Evolutionary conservation across 129 eudicot genomes (phyloP), one percentile per base, ranked within the genome.

Genomic region (Flaveria ramosissima): DNA sequence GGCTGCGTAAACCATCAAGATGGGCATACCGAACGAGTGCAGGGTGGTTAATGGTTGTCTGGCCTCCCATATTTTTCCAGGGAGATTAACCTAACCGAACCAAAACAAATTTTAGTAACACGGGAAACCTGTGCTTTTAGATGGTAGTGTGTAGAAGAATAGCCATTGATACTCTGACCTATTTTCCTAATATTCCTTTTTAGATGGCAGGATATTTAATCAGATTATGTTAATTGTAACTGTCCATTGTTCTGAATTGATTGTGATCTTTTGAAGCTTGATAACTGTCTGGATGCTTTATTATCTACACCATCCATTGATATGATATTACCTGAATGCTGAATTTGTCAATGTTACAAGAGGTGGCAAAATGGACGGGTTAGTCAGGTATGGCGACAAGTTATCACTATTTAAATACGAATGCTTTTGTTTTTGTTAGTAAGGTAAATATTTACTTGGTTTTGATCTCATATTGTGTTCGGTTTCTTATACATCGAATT

Each of bases 61-160:
- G 30, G 78, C 52, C 73, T 39, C 77, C 47, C 41, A 45, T 73
- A 46, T 23, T 61, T 52, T 46, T 73, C 56, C 13, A 67, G 75
- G 80, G 86, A 83, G 63, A 56, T 68, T 77, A 82, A 84, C 69
- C 78, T 84, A 86, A 87, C 87, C 75, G 24, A 76, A 72, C 39
- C 66, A 17, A 70, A 48, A 52, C 1, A 16, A 4, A 0, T 52
- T 52, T 26, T 70, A 48, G 42, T 47, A 47, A 14, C 17, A 46
- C 77, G 67, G 77, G 74, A 48, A 61, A 81, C 45, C 65, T 70
- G 61, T 75, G 63, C 12, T 56, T 75, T 65, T 68, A 53, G 75
- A 47, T 57, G 84, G 80, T 70, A 75, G 80, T 70, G 71, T 76
- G 88, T 85, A 88, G 90, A 81, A 67, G 74, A 81, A 51, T 76